Conservation (phyloP, 169 alveolate genomes). For the Theileria annulata region DNA sequence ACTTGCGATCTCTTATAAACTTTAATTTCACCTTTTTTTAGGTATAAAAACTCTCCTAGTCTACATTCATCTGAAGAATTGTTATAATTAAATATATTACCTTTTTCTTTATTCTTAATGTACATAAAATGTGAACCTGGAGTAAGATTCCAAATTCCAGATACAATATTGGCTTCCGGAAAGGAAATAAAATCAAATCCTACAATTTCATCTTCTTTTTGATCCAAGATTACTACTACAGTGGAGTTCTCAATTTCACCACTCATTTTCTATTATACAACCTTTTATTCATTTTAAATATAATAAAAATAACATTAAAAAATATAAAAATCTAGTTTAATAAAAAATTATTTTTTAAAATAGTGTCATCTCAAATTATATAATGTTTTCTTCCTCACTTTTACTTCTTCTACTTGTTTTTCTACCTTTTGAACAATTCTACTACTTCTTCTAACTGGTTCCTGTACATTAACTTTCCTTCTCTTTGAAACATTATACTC, state of each 20-base stretch:
- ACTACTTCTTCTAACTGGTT: slow-evolving; percentile 3
- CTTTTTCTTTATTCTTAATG: slow-evolving; percentile 26
- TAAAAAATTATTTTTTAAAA: not conserved
- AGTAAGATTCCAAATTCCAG: slow-evolving; percentile 44
- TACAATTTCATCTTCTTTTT: slow-evolving; percentile 45
- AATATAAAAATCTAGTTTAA: not conserved
- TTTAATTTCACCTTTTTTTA: slow-evolving; percentile 6
- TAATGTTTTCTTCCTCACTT: slow-evolving; percentile 11
- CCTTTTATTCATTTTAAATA: slow-evolving; percentile 24
- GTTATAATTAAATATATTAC: not conserved
- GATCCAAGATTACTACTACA: slow-evolving; percentile 49
- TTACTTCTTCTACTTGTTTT: slow-evolving; percentile 5
- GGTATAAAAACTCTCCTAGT: slow-evolving; percentile 46
- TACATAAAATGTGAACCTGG: slow-evolving; percentile 64
- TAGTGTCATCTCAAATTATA: slow-evolving; percentile 23
- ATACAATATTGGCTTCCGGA: slow-evolving; percentile 38
- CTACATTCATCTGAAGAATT: slow-evolving; percentile 35
- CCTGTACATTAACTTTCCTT: not conserved
- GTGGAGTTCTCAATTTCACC: slow-evolving; percentile 18
- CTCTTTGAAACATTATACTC: slow-evolving; percentile 21
- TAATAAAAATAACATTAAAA: not conserved
- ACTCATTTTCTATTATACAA: not conserved
- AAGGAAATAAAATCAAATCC: slow-evolving; percentile 58
- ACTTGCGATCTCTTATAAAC: slow-evolving; percentile 36
- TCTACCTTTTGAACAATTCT: not conserved